phyloP scores from a whole-genome alignment of 805 yeast species.

The Wickerhamomyces subpelliculosus region DNA sequence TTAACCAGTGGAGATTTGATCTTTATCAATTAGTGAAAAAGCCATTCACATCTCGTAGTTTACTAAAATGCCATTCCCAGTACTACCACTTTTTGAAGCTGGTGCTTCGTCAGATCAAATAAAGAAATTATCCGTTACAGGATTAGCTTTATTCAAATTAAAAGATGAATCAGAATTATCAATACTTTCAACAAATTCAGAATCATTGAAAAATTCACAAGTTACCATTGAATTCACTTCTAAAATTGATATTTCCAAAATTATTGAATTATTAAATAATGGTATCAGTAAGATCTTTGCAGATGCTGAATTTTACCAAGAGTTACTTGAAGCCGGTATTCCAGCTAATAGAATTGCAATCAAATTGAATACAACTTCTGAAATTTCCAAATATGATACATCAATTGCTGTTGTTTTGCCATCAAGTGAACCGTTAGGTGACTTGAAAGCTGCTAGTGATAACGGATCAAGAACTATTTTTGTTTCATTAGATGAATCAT shows the following conservation, averaged over 20 bases:
- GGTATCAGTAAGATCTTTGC: constrained; percentile 50
- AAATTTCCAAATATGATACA: constrained; percentile 6
- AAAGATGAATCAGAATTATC: constrained; percentile 15
- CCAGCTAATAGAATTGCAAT: constrained; percentile 28
- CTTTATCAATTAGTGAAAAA: too few species aligned
- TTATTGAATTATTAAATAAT: constrained; percentile 48
- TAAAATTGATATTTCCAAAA: constrained; percentile 32
- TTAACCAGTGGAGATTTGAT: neutral
- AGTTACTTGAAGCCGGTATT: constrained; percentile 39
- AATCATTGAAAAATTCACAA: constrained; percentile 10
- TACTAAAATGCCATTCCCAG: constrained; percentile 34
- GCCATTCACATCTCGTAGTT: too few species aligned
- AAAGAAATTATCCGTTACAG: constrained; percentile 18
- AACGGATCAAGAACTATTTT: constrained; percentile 13
- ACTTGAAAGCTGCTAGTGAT: constrained; percentile 11
- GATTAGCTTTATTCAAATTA: constrained; percentile 19
- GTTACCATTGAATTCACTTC: constrained; percentile 22
- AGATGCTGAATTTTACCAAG: constrained; percentile 21
- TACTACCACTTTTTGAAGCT: constrained; percentile 26
- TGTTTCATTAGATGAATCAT: constrained; percentile 7
- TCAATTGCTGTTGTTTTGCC: constrained; percentile 13
- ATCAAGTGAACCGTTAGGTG: constrained; percentile 14
- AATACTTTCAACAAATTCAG: constrained; percentile 11
- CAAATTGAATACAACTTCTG: constrained; percentile 3
- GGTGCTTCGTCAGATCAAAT: constrained; percentile 5